phyloP scores from a whole-genome alignment of 2,329 filamentous ascomycete genomes.

The Phaeomoniella chlamydospora region DNA sequence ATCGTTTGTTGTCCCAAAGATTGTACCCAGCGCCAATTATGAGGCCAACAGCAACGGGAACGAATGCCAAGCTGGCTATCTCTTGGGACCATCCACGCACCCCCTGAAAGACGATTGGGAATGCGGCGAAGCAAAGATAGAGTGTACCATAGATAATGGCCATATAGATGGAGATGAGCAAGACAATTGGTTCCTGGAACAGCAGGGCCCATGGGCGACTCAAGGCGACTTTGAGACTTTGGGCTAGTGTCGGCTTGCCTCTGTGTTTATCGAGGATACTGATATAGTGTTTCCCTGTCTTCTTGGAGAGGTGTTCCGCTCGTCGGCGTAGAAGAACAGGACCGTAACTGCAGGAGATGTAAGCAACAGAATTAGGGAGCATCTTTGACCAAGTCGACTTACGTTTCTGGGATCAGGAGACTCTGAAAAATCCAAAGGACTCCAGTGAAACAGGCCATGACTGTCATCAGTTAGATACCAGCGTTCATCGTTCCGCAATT shows the following conservation, averaged over 20 bases:
- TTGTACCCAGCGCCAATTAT: conserved; percentile 23
- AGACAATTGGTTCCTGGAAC: conserved; percentile 35
- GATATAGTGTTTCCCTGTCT: conserved; percentile 33
- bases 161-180: conserved; percentile 25
- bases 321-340: conserved; percentile 37
- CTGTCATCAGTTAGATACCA: conserved; percentile 13
- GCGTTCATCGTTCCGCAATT: not conserved
- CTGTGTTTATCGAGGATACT: conserved; percentile 25
- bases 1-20: conserved; percentile 26
- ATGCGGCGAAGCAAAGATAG: conserved; percentile 22
- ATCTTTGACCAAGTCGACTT: too few relatives aligned
- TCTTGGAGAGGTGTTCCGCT: conserved; percentile 30
- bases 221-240: conserved; percentile 32
- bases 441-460: conserved; percentile 50
- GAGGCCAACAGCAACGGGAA: conserved; percentile 31
- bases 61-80: conserved; percentile 31
- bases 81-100: conserved; percentile 31
- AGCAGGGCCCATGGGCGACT: conserved; percentile 33
- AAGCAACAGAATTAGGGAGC: too few relatives aligned
- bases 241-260: conserved; percentile 22
- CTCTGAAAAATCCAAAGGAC: conserved; percentile 40
- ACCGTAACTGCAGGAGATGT: conserved; percentile 24
- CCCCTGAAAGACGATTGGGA: conserved; percentile 33
- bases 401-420: conserved; percentile 41
- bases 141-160: conserved; percentile 16